Evolutionary conservation across 78 protist genomes (phyloP), one percentile per base, ranked within the genome.

Genomic region (Chrysochromulina tobinii): DNA sequence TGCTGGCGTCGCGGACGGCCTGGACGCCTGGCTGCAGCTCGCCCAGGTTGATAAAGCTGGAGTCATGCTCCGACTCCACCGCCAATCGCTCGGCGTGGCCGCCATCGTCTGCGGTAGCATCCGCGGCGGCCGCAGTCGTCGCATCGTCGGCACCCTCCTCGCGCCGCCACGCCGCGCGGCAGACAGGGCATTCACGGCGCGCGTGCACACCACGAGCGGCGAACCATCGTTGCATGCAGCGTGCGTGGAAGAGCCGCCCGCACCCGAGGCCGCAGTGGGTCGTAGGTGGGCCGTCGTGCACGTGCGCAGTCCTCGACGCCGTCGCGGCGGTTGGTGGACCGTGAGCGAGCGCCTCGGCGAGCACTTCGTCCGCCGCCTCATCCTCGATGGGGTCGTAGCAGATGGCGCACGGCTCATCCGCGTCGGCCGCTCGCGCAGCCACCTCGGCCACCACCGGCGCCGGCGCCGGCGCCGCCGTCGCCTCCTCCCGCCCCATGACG

Each of bases 251-350:
- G 64, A 25, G 20, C 11, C 59, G 58, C 51, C 87, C 87, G 64
- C 87, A 79, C 48, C 87, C 64, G 48, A 12, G 64, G 27, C 64
- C 58, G 87, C 87, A 79, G n/a, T 15, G 59, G 38, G 85, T 21
- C 12, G 12, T 0, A 2, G 48, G 61, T 3, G 57, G 85, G 25
- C 7, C 73, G 38, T 14, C 38, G 38, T 38, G 38, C 38, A 38
- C 38, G 38, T 38, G 38, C 38, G 38, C 38, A 0, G 38, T 38
- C 38, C 38, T 38, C 38, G 38, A 1, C 20, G 3, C 81, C 53
- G 55, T 23, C 54, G 50, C 55, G n/a, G n/a, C 6, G 25, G 15
- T 3, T 55, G 23, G 17, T 21, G 5, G 55, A 21, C 25, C 68
- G 68, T 15, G 5, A 21, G 25, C 21, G 20, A 2, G 14, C 21